phyloP scores from a whole-genome alignment of 192 early-diverging fungal species.

The Chytriomyces hyalinus region DNA sequence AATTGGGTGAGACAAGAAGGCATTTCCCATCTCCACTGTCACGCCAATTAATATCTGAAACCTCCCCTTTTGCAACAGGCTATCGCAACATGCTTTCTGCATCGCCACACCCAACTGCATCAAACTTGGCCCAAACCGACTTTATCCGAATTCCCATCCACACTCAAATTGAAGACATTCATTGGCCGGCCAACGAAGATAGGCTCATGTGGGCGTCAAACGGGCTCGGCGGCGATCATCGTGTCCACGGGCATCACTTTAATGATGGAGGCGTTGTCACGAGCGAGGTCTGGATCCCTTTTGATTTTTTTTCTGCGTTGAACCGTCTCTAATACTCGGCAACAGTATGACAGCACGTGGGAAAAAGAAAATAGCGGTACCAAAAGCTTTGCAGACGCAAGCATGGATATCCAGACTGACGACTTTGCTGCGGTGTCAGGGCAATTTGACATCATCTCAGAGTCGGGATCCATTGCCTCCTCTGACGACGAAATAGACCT shows the following conservation, averaged over 20 bases:
- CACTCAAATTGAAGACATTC: slow-evolving; percentile 57
- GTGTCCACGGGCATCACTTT: slow-evolving; percentile 8
- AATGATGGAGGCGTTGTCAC: slow-evolving; percentile 22
- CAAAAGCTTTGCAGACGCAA: not conserved
- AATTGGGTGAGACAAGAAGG: slow-evolving; percentile 7
- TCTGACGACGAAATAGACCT: not conserved
- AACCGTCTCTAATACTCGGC: too few relatives aligned
- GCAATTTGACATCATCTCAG: slow-evolving; percentile 26
- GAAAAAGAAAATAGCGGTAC: not conserved
- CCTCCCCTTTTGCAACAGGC: not conserved
- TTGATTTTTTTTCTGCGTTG: not conserved
- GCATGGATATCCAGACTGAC: not conserved
- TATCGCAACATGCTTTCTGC: slow-evolving; percentile 35
- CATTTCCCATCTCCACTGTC: too few relatives aligned
- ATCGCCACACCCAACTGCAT: slow-evolving; percentile 18
- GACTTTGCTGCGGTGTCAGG: not conserved
- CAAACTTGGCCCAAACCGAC: slow-evolving; percentile 25
- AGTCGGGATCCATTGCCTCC: slow-evolving; percentile 24
- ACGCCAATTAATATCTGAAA: not conserved
- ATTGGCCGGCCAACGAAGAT: slow-evolving; percentile 50
- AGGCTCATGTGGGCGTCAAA: slow-evolving; percentile 11
- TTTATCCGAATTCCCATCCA: slow-evolving; percentile 52
- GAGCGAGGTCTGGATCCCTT: not conserved
- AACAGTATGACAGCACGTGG: slow-evolving; percentile 17
- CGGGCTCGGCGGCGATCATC: slow-evolving; percentile 26